Conservation (phyloP, 805 yeast species). For the Cyberlindnera euphorbiae region DNA sequence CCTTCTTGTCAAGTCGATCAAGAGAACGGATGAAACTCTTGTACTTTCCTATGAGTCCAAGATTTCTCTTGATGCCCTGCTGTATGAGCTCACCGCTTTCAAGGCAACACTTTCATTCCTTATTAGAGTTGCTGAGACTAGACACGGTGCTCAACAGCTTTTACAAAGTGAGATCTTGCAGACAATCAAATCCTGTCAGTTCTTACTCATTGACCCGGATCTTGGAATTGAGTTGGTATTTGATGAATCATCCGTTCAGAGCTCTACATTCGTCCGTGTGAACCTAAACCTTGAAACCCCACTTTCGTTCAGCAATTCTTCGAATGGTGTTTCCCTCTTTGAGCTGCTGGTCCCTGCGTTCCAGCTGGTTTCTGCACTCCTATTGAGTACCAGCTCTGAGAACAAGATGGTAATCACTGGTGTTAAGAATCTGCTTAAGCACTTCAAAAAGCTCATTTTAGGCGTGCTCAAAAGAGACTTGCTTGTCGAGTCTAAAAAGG, state of each 20-base stretch:
- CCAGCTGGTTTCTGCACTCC: conserved; percentile 62
- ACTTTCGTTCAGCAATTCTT: conserved; percentile 30
- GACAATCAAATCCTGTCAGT: conserved; percentile 48
- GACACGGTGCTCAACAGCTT: conserved; percentile 71
- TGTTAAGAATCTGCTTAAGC: conserved; percentile 45
- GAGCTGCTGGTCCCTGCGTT: conserved; percentile 71
- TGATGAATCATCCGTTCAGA: conserved; percentile 30
- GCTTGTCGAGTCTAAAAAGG: conserved; percentile 27
- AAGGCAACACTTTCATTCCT: conserved; percentile 67
- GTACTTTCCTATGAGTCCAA: conserved; percentile 30
- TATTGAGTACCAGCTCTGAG: conserved; percentile 74
- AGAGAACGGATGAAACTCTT: conserved; percentile 63
- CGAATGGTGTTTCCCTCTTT: conserved; percentile 45
- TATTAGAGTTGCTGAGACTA: conserved; percentile 69
- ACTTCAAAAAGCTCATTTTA: conserved; percentile 50
- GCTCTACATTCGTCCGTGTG: conserved; percentile 34
- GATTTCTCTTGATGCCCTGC: conserved; percentile 45
- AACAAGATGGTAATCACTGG: conserved; percentile 54
- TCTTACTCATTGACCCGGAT: conserved; percentile 72
- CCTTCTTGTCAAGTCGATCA: conserved; percentile 60
- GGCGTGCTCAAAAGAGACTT: conserved; percentile 61
- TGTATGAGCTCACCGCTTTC: conserved; percentile 75
- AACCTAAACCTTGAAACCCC: conserved; percentile 52
- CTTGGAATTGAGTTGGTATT: conserved; percentile 57
- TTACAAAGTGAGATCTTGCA: conserved; percentile 71